Conservation (phyloP, 805 yeast genomes). For the Myxozyma nipponensis region DNA sequence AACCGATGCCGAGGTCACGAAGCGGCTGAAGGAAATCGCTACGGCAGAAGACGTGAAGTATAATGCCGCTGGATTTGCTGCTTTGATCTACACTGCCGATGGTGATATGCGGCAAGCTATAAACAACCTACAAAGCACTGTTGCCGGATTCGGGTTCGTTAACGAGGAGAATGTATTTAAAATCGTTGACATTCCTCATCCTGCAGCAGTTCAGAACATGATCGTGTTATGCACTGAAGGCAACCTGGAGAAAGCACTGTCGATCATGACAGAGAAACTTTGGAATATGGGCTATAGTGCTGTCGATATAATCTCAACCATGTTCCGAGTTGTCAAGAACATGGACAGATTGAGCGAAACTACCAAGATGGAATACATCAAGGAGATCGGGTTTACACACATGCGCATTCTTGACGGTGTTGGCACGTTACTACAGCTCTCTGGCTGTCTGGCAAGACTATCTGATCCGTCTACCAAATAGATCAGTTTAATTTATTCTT, state of each 20-base stretch:
- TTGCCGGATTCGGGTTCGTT: constrained; percentile 90
- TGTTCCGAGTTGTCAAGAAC: constrained; percentile 82
- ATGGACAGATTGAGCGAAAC: constrained; percentile 65
- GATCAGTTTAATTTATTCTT: neutral
- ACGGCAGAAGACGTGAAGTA: constrained; percentile 68
- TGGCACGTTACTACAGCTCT: constrained; percentile 76
- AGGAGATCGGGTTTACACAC: constrained; percentile 85
- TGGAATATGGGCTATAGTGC: constrained; percentile 94
- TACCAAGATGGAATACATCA: constrained; percentile 67
- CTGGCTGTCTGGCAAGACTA: constrained; percentile 70
- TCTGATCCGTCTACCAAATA: constrained; percentile 12
- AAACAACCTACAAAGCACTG: constrained; percentile 89
- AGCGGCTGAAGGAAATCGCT: constrained; percentile 67
- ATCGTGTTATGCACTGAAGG: constrained; percentile 44
- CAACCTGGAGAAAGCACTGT: constrained; percentile 63
- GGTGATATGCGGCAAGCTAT: constrained; percentile 99
- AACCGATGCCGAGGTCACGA: constrained; percentile 78
- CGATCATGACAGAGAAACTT: constrained; percentile 53
- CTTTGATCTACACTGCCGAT: constrained; percentile 90
- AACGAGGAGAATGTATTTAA: constrained; percentile 88
- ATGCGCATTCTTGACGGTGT: constrained; percentile 94
- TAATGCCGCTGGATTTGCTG: constrained; percentile 87
- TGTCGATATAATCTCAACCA: constrained; percentile 84
- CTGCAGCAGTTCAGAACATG: constrained; percentile 73
- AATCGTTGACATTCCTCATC: constrained; percentile 96